Evolutionary conservation across 108 stramenopile genomes (phyloP), one percentile per base, ranked within the genome.

Genomic region (Fragilaria radians): DNA sequence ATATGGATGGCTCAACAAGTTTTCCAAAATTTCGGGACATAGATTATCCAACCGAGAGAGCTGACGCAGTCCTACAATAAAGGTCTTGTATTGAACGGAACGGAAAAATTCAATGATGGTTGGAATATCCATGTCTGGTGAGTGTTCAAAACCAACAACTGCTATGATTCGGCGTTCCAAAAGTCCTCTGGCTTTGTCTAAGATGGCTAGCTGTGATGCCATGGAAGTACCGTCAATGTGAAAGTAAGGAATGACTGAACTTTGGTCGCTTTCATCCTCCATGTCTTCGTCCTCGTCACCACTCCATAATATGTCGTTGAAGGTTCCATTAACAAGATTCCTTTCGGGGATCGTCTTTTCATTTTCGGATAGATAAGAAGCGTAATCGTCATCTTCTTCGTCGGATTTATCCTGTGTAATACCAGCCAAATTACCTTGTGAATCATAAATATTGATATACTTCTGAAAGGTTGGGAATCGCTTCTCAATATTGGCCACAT

Each of bases 21-120:
- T 73, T 33, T 76, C 63, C 46, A 79, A 57, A 4, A 76, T 67
- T 63, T 79, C 78, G 1, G 66, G 66, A 59, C 78, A 79, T 9
- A 79, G 49, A 61, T 79, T 72, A 61, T 79, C 78, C 11, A 74
- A 69, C 24, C 78, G 57, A 24, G 71, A 67, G 24, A 79, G 22
- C 48, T 79, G 78, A 46, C 78, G 66, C 7, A 67, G 42, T 26
- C 74, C 78, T 24, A 79, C 47, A 28, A 76, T 68, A 50, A 79
- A 79, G 30, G 78, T 79, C 49, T 79, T 79, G 74, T 79, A 79
- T 5, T 63, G 59, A 28, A 76, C 68, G 21, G 47, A 30, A 4
- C 27, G 29, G 47, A 79, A 79, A 52, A 79, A 79, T 36, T 48
- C 63, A 48, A 79, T 79, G 57, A 79, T 50, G 9, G 29, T 59